A percentile compares a stretch with the other conserved stretches of the same genome.
Evolutionary conservation across 192 early-diverging fungal genomes (phyloP).

Genomic region (Linnemannia elongata): DNA sequence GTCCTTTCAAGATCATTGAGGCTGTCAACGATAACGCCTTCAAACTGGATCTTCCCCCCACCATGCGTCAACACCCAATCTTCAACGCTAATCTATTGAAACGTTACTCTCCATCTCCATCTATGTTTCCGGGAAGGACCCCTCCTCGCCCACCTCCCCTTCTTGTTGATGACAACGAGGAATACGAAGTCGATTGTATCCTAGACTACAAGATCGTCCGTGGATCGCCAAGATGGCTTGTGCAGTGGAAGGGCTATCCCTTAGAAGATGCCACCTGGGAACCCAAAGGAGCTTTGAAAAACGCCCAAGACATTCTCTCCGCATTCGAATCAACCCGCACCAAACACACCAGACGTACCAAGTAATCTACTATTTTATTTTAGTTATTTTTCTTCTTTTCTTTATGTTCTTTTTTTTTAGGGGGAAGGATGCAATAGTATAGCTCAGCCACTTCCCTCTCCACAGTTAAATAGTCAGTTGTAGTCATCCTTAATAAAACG

Average conservation of each 20-base stretch:
- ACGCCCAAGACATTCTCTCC: neutral
- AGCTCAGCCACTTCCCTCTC: too few relatives aligned
- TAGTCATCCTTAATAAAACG: too few relatives aligned
- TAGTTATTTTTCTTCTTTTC: too few relatives aligned
- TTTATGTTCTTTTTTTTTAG: too few relatives aligned
- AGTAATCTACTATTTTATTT: too few relatives aligned
- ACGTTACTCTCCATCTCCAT: neutral
- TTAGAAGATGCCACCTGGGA: neutral
- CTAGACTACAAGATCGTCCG: neutral
- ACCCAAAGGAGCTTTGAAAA: neutral
- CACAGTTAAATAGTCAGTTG: too few relatives aligned
- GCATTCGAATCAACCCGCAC: too few relatives aligned
- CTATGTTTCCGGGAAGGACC: neutral
- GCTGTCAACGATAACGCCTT: neutral
- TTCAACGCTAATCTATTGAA: neutral
- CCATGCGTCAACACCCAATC: neutral
- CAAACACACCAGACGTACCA: too few relatives aligned
- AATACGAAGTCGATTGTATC: neutral
- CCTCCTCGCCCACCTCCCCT: neutral
- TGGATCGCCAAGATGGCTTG: neutral
- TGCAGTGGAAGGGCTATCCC: slow-evolving; percentile 14
- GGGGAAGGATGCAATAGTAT: too few relatives aligned
- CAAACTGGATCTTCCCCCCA: neutral
- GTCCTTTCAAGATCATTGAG: slow-evolving; percentile 13
- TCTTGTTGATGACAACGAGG: neutral